Conservation (phyloP, 257 asterid genomes). For the Rauvolfia tetraphylla region DNA sequence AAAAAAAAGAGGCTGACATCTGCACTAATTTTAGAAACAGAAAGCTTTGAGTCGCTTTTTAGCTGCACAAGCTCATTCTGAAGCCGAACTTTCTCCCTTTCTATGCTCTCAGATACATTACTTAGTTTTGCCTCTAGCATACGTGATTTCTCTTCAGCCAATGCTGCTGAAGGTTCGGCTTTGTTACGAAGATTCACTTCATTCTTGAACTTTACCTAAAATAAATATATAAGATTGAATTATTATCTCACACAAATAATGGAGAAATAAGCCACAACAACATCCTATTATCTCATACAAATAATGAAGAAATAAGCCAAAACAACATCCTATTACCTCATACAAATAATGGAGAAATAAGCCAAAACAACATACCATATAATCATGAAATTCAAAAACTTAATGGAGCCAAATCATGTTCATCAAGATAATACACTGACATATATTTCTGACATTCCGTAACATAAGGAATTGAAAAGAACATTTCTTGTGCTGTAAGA, state of each 20-base stretch:
- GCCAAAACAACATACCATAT: neutral
- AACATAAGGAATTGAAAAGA: neutral
- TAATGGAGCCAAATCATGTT: neutral
- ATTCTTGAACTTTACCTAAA: constrained; percentile 65
- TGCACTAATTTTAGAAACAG: constrained; percentile 66
- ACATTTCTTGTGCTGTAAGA: neutral
- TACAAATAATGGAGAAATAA: neutral
- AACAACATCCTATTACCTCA: neutral
- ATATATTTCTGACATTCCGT: neutral
- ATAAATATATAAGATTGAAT: neutral
- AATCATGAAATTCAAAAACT: neutral
- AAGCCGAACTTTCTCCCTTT: constrained; percentile 66
- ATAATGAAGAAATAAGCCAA: neutral
- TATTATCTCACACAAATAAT: neutral
- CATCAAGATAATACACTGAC: neutral
- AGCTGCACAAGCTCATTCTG: constrained; percentile 73
- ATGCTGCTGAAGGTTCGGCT: constrained; percentile 68
- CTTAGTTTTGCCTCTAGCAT: constrained; percentile 59
- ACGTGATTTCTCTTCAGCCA: constrained; percentile 76
- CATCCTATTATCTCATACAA: too few relatives aligned
- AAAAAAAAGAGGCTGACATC: constrained; percentile 48
- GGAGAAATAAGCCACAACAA: neutral
- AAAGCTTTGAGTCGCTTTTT: constrained; percentile 79
- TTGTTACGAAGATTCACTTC: constrained; percentile 75
- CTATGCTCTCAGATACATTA: constrained; percentile 57